These are phyloP conservation scores for Moesziomyces sp. DNA, from an alignment of 1,284 basidiomycete genomes.

Conservation along the genomic window DNA sequence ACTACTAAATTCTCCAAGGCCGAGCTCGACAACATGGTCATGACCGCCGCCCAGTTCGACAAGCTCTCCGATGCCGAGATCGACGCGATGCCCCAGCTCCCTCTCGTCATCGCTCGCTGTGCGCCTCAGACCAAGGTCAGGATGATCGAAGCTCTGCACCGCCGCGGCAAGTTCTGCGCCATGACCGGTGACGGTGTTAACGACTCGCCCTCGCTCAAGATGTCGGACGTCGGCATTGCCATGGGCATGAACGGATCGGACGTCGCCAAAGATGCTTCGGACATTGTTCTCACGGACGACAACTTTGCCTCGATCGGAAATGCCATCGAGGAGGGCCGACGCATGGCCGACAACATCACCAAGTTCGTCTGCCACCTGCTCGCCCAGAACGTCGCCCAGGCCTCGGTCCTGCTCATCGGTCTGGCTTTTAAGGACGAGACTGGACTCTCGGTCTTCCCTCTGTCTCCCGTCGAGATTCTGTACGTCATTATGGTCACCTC, in stretches of 20 bases:
- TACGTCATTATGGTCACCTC: slow-evolving; percentile 69
- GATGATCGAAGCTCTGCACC: slow-evolving; percentile 74
- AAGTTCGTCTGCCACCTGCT: slow-evolving; percentile 69
- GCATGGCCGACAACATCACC: slow-evolving; percentile 69
- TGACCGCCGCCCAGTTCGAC: slow-evolving; percentile 76
- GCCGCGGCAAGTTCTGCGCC: slow-evolving; percentile 65
- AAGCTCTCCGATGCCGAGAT: slow-evolving; percentile 75
- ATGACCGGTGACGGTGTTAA: slow-evolving; percentile 68
- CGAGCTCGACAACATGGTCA: slow-evolving; percentile 61
- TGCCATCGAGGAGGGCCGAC: slow-evolving; percentile 76
- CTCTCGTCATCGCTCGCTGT: slow-evolving; percentile 75
- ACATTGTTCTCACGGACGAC: slow-evolving; percentile 78
- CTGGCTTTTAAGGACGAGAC: slow-evolving; percentile 76
- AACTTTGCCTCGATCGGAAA: slow-evolving; percentile 79
- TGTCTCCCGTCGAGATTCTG: slow-evolving; percentile 76
- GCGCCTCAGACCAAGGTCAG: slow-evolving; percentile 71
- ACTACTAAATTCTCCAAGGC: slow-evolving; percentile 43
- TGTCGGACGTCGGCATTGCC: slow-evolving; percentile 66
- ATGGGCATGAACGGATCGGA: slow-evolving; percentile 65
- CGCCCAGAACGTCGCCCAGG: slow-evolving; percentile 65
- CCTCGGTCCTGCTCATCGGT: slow-evolving; percentile 72
- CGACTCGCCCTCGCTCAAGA: slow-evolving; percentile 66
- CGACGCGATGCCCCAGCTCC: slow-evolving; percentile 72
- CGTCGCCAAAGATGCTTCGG: slow-evolving; percentile 71
- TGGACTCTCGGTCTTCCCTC: slow-evolving; percentile 75